Percentiles rank a stretch among this genome's conserved stretches.
These are phyloP conservation scores for Neurospora sublineolata DNA, from an alignment of 495 filamentous ascomycete species.

Conservation along the genomic window DNA sequence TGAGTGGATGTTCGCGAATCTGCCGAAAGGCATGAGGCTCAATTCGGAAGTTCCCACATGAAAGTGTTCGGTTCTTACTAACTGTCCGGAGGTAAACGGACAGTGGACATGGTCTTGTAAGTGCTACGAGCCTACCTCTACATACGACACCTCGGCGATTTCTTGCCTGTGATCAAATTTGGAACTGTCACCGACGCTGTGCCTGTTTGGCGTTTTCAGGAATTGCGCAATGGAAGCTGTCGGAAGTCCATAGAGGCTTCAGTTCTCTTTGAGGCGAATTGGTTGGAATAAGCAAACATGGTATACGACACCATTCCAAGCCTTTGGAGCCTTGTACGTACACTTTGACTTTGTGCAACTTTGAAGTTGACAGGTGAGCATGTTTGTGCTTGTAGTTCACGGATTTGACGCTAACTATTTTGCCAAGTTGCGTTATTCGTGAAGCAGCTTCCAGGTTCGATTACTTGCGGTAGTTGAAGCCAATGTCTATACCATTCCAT, in stretches of 20 bases:
- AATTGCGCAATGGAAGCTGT: background rate
- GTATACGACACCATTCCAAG: background rate
- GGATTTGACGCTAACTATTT: background rate
- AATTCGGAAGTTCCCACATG: background rate
- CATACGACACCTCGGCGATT: background rate
- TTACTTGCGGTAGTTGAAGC: background rate
- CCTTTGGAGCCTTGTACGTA: background rate
- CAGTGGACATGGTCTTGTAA: background rate
- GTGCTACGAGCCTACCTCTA: background rate
- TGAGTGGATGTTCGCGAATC: background rate
- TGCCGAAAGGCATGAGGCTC: background rate
- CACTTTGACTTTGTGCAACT: background rate
- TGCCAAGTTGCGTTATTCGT: background rate
- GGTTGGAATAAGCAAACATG: background rate
- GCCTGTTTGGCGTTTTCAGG: background rate
- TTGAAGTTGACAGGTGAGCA: background rate
- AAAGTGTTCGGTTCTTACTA: background rate
- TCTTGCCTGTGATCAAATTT: background rate
- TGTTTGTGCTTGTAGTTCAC: background rate
- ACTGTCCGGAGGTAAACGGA: background rate
- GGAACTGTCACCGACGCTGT: background rate
- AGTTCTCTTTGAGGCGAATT: background rate
- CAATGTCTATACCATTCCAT: background rate
- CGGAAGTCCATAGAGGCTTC: background rate
- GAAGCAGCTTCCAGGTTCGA: background rate